Percentiles rank a stretch among this genome's conserved stretches.
These are phyloP conservation scores for Chrysosporium keratinophilum DNA, from an alignment of 2,329 filamentous ascomycete species.

Conservation along the genomic window DNA sequence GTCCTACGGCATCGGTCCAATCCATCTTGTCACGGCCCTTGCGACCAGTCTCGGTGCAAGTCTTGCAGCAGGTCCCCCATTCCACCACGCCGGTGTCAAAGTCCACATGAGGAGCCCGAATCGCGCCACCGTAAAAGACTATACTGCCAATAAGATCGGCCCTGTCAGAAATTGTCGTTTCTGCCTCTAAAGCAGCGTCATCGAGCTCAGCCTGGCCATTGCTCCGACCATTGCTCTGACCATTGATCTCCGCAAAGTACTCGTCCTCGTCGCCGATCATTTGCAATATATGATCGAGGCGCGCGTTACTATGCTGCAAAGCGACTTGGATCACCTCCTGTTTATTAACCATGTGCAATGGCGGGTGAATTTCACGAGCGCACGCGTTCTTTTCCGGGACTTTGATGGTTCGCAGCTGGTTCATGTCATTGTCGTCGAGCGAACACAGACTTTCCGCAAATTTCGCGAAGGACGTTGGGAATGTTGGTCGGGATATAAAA, in stretches of 20 bases:
- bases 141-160: constrained; percentile 4
- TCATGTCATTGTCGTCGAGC: neutral
- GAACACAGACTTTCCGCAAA: constrained; percentile 1
- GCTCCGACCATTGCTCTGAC: neutral
- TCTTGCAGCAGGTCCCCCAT: constrained; percentile 6
- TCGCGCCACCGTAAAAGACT: constrained; percentile 4
- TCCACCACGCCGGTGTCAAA: neutral
- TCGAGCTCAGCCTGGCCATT: neutral
- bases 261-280: neutral
- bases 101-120: constrained; percentile 3
- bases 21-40: constrained; percentile 1
- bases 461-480: neutral
- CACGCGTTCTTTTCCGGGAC: constrained; percentile 1
- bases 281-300: neutral
- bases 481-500: constrained; percentile 12
- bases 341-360: neutral
- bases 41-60: neutral
- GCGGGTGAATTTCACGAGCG: neutral
- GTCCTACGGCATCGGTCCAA: neutral
- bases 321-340: neutral
- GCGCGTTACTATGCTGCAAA: neutral
- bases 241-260: neutral
- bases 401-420: constrained; percentile 3
- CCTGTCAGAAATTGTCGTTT: neutral
- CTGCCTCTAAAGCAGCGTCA: neutral